Conservation (phyloP, 2,329 filamentous ascomycete species). For the Pleomassaria siparia region DNA sequence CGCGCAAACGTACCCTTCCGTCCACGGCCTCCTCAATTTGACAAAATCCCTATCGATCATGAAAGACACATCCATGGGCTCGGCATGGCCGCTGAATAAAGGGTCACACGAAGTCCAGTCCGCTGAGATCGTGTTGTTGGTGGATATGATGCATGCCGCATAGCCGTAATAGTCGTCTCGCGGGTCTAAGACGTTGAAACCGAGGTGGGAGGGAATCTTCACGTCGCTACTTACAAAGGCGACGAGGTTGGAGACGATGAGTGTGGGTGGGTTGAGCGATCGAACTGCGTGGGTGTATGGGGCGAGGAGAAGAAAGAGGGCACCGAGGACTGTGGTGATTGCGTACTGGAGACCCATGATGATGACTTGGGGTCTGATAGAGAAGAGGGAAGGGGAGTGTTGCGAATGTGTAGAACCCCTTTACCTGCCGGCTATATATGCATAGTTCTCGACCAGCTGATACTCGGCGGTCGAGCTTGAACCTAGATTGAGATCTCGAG, state of each 20-base stretch:
- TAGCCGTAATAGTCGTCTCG: background rate
- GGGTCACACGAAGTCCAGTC: background rate
- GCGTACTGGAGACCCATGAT: background rate
- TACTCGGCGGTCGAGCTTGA: too few relatives aligned
- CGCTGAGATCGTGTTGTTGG: background rate
- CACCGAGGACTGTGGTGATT: too few relatives aligned
- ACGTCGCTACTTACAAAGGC: slow-evolving; percentile 4
- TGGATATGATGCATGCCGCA: slow-evolving; percentile 3
- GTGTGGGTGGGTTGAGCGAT: background rate
- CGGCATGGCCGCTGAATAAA: too few relatives aligned
- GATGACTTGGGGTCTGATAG: too few relatives aligned
- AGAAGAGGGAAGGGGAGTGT: background rate
- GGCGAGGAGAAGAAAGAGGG: background rate
- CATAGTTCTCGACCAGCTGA: too few relatives aligned
- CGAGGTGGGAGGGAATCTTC: background rate
- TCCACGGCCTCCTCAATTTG: background rate
- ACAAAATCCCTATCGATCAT: background rate
- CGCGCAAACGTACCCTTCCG: background rate
- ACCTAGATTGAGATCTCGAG: too few relatives aligned
- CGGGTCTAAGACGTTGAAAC: slow-evolving; percentile 3
- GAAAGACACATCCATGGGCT: background rate
- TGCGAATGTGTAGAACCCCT: too few relatives aligned
- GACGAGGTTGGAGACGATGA: slow-evolving; percentile 4
- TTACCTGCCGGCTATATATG: too few relatives aligned
- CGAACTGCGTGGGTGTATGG: background rate